Percentiles rank a stretch among this genome's conserved stretches.
These are phyloP conservation scores for Chrysoporthe austroafricana DNA, from an alignment of 2,329 filamentous ascomycete species.

Conservation along the genomic window DNA sequence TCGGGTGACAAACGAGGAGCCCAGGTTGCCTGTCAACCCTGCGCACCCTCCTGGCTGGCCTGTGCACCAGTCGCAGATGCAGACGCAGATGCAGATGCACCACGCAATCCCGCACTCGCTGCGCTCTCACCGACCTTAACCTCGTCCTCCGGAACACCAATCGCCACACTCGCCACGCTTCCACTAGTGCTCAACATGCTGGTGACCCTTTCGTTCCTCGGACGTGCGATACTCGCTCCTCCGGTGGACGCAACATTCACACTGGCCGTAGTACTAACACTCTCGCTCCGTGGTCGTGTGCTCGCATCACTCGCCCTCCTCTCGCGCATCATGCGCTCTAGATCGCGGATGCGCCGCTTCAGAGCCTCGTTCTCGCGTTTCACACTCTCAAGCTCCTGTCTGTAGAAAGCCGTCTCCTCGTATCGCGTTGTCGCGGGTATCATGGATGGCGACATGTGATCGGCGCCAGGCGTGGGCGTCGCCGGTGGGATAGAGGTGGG, in stretches of 20 bases:
- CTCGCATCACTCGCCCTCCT: constrained; percentile 52
- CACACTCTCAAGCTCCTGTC: constrained; percentile 62
- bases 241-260: constrained; percentile 35
- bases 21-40: background rate
- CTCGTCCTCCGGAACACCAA: constrained; percentile 64
- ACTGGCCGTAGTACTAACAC: constrained; percentile 38
- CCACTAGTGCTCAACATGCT: constrained; percentile 50
- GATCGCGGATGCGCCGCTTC: constrained; percentile 63
- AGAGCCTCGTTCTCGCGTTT: constrained; percentile 68
- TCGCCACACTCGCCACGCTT: constrained; percentile 43
- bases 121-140: constrained; percentile 66
- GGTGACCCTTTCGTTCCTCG: constrained; percentile 49
- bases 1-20: background rate
- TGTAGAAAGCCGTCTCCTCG: constrained; percentile 64
- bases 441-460: constrained; percentile 55
- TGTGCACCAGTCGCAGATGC: background rate
- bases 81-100: background rate
- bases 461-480: constrained; percentile 43
- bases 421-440: constrained; percentile 62
- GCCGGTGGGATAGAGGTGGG: constrained; percentile 46
- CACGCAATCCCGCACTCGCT: constrained; percentile 48
- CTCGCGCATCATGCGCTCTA: constrained; percentile 60
- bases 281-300: constrained; percentile 49
- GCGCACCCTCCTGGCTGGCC: constrained; percentile 7
- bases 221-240: constrained; percentile 52